phyloP scores from a whole-genome alignment of 192 early-diverging fungal genomes.

The Linnemannia zychae region DNA sequence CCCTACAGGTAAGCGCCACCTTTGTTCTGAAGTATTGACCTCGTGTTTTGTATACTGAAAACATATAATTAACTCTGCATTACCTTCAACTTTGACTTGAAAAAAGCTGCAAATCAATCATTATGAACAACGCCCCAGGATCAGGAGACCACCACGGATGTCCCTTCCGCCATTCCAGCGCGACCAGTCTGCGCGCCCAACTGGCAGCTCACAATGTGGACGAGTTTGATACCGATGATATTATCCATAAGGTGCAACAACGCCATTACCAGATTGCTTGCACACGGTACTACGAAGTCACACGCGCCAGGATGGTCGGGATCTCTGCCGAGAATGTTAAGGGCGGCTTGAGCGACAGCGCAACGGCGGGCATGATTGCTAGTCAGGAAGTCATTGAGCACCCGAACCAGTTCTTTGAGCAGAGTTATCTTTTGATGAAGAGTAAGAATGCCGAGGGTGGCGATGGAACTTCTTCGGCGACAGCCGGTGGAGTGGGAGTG shows the following conservation, averaged over 20 bases:
- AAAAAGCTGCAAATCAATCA: conserved; percentile 87
- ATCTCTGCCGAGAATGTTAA: conserved; percentile 29
- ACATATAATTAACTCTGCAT: not conserved
- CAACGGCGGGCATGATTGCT: conserved; percentile 36
- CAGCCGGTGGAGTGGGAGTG: not conserved
- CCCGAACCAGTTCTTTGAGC: conserved; percentile 95
- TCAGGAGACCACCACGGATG: conserved; percentile 95
- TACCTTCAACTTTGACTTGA: not conserved
- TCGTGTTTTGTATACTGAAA: not conserved
- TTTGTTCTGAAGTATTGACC: not conserved
- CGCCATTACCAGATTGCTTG: conserved; percentile 96
- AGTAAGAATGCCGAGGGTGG: not conserved
- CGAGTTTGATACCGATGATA: conserved; percentile 73
- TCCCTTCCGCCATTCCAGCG: conserved; percentile 89
- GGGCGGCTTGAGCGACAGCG: conserved; percentile 22
- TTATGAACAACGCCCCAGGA: conserved; percentile 82
- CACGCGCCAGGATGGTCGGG: conserved; percentile 53
- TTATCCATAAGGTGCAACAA: conserved; percentile 73
- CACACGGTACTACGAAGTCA: conserved; percentile 88
- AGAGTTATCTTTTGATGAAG: conserved; percentile 49
- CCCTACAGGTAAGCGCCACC: conserved; percentile 70
- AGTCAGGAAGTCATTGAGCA: conserved; percentile 83
- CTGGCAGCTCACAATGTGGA: conserved; percentile 70
- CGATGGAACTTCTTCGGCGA: not conserved
- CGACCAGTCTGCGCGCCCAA: conserved; percentile 72